Evolutionary conservation across 495 filamentous ascomycete genomes (phyloP).

Genomic region (Copromyces sp.): DNA sequence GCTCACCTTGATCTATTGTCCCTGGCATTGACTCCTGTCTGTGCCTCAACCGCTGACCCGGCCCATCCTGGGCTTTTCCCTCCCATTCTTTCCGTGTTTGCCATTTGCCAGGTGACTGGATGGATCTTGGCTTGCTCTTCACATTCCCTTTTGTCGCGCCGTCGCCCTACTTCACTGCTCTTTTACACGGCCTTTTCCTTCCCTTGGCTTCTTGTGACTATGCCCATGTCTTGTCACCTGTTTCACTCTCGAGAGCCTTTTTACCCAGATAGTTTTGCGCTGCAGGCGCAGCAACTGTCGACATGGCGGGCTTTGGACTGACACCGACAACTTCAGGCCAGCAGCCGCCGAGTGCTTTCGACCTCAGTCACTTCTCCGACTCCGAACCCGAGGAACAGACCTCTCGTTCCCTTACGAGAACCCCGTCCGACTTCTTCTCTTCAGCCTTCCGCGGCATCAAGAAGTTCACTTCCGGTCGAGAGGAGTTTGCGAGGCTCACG

Average conservation of each 20-base stretch:
- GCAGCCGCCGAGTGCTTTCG: conserved; percentile 11
- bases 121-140: conserved; percentile 1
- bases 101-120: background rate
- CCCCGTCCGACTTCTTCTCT: conserved; percentile 33
- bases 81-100: background rate
- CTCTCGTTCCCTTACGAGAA: conserved; percentile 20
- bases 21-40: conserved; percentile 7
- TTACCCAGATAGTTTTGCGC: background rate
- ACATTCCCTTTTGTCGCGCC: background rate
- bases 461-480: conserved; percentile 34
- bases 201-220: background rate
- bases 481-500: conserved; percentile 25
- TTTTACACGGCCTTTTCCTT: background rate
- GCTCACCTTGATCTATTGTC: conserved; percentile 6
- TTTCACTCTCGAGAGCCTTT: background rate
- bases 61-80: conserved; percentile 4
- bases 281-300: conserved; percentile 7
- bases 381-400: conserved; percentile 30
- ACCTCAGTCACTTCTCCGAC: conserved; percentile 24
- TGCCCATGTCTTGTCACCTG: background rate
- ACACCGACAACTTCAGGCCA: conserved; percentile 20
- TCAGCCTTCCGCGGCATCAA: conserved; percentile 42
- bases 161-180: background rate
- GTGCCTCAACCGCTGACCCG: conserved; percentile 17
- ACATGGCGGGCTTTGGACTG: conserved; percentile 25